phyloP scores from a whole-genome alignment of 2,329 filamentous ascomycete genomes.

The Curvularia sp. region DNA sequence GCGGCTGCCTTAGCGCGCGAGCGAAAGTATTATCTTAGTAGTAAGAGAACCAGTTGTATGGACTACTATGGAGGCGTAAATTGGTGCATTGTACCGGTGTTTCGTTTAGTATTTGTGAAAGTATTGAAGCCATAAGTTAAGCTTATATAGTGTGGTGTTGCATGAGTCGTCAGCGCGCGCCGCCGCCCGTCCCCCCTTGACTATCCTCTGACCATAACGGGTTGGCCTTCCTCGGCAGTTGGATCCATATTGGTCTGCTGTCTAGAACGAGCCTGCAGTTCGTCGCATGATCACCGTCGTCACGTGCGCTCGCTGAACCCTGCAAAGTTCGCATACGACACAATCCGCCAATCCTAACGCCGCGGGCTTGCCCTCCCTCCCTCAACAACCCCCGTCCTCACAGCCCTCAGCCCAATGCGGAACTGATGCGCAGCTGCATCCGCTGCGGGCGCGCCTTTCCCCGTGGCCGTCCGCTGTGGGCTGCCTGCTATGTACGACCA shows the following conservation, averaged over 20 bases:
- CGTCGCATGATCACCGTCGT: slow-evolving; percentile 11
- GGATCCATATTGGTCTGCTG: neutral
- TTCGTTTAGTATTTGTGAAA: neutral
- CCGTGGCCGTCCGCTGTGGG: slow-evolving; percentile 11
- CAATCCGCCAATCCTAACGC: neutral
- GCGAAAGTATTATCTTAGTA: neutral
- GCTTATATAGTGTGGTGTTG: neutral
- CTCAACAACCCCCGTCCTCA: slow-evolving; percentile 1
- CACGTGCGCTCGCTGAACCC: slow-evolving; percentile 12
- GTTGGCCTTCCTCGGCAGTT: neutral
- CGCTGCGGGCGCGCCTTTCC: slow-evolving; percentile 18
- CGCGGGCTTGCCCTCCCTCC: neutral
- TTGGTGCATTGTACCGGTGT: neutral
- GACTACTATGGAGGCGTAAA: neutral
- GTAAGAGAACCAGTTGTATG: neutral
- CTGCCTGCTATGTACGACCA: slow-evolving; percentile 11
- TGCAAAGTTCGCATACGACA: slow-evolving; percentile 3
- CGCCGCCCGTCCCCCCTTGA: neutral
- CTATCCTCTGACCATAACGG: neutral
- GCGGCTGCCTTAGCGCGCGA: neutral
- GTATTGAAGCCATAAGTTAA: neutral
- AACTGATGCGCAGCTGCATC: slow-evolving; percentile 2
- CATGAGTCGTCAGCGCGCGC: neutral
- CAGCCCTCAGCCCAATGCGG: slow-evolving; percentile 1
- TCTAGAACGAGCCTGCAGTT: slow-evolving; percentile 3